Percentiles rank a stretch among this genome's conserved stretches.
phyloP scores from a whole-genome alignment of 768 basidiomycete species.

The Pleurotus tuber-regium region DNA sequence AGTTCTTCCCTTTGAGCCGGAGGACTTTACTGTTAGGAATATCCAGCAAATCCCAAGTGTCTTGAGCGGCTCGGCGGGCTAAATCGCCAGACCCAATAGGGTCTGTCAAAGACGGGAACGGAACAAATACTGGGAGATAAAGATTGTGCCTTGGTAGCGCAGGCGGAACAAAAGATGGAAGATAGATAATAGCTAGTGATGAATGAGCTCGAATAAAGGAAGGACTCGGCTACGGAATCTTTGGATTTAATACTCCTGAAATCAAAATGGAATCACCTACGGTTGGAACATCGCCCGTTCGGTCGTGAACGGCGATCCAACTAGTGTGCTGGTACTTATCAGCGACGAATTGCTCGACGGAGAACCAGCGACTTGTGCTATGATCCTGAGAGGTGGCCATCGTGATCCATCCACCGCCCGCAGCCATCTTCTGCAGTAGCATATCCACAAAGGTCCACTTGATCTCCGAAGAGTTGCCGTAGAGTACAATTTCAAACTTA shows the following conservation, averaged over 20 bases:
- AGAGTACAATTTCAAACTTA: conserved; percentile 64
- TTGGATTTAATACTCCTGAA: conserved; percentile 9
- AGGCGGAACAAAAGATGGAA: conserved; percentile 48
- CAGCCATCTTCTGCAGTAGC: conserved; percentile 54
- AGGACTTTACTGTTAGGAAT: conserved; percentile 41
- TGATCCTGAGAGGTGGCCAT: conserved; percentile 22
- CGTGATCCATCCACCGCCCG: conserved; percentile 34
- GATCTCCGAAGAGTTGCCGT: conserved; percentile 55
- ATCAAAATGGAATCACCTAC: conserved; percentile 2
- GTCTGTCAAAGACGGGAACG: conserved; percentile 19
- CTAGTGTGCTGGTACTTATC: conserved; percentile 23
- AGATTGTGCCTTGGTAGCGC: conserved; percentile 34
- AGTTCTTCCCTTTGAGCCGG: conserved; percentile 30
- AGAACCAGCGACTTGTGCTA: conserved; percentile 25
- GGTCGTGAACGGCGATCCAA: conserved; percentile 35
- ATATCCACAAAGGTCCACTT: conserved; percentile 62
- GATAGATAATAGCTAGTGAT: conserved; percentile 67
- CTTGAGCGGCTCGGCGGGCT: conserved; percentile 31
- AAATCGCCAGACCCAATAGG: conserved; percentile 19
- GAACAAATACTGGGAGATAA: conserved; percentile 60
- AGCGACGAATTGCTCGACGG: conserved; percentile 25
- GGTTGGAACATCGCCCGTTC: conserved; percentile 26
- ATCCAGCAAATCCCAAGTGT: conserved; percentile 41
- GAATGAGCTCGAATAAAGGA: conserved; percentile 28
- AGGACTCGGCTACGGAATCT: conserved; percentile 33